These are phyloP conservation scores for Fusarium papillatum DNA, from an alignment of 2,329 filamentous ascomycete species.

Conservation along the genomic window DNA sequence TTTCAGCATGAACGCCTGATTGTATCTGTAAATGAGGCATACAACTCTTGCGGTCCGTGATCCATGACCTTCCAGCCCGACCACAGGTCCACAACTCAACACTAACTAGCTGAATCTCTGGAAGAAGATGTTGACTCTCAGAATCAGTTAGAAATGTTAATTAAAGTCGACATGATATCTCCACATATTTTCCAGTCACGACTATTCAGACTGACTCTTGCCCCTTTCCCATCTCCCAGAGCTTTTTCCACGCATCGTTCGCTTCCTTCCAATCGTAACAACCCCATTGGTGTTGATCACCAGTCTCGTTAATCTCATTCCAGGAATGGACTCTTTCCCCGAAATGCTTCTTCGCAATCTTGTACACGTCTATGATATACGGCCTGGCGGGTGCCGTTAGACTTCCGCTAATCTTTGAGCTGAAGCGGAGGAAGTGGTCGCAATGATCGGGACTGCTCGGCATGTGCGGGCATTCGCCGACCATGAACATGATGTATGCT, in stretches of 20 bases:
- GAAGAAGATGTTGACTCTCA: neutral
- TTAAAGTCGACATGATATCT: neutral
- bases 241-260: neutral
- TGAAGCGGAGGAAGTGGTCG: constrained; percentile 14
- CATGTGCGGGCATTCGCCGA: neutral
- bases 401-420: neutral
- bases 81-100: too few species aligned
- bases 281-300: neutral
- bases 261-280: neutral
- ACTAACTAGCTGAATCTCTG: neutral
- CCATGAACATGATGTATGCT: neutral
- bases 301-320: neutral
- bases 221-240: neutral
- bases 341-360: constrained; percentile 6
- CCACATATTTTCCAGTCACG: neutral
- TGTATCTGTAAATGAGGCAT: too few species aligned
- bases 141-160: neutral
- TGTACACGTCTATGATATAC: neutral
- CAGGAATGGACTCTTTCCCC: neutral
- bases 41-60: too few species aligned
- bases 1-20: neutral
- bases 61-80: too few species aligned
- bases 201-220: neutral
- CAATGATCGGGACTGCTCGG: neutral
- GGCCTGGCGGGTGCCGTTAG: neutral